Evolutionary conservation across 1,139 yeast species (phyloP), one percentile per base, ranked within the genome.

Genomic region (Lodderomyces beijingensis): DNA sequence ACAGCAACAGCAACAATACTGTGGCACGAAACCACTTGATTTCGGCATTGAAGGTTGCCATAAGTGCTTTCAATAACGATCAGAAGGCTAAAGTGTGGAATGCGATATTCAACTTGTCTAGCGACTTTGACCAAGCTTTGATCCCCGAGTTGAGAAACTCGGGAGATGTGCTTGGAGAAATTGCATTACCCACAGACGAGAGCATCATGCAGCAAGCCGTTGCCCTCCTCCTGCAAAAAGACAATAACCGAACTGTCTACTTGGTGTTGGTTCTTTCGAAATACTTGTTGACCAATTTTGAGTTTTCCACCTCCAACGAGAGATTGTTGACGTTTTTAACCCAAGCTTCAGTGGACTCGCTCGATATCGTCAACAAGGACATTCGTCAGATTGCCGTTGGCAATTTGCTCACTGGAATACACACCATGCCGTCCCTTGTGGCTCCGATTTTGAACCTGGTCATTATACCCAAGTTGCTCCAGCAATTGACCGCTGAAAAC

Each of bases 401-500:
- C 8, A 77, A 82, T 11, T 54, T 82, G 32, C 69, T 78, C 10
- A 70, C 84, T 4, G 79, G 79, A 0, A 58, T 79, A 21, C 83
- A 79, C 53, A 78, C 72, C 70, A 63, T 77, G 74, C 64, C 95
- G 66, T 50, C 62, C 61, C 36, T 54, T 53, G 39, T 70, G 70
- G 48, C 85, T 69, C 57, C 79, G 54, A 41, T 68, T 13, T 62
- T 84, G 39, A 82, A 85, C 46, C 74, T 77, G 38, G 91, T 85
- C 46, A 84, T 89, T 55, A 53, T 82, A 26, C 78, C 82, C 0
- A 51, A 58, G 2, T 57, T 84, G 4, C 72, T 70, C 44, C 63
- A 62, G 12, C 88, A 83, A 47, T 65, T 86, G 25, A 59, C 58
- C 11, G 65, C 81, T 2, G 75, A 74, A 42, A 67, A 66, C 17